These are phyloP conservation scores for Aspergillus sclerotiicarbonarius DNA, from an alignment of 495 filamentous ascomycete species.

Conservation along the genomic window DNA sequence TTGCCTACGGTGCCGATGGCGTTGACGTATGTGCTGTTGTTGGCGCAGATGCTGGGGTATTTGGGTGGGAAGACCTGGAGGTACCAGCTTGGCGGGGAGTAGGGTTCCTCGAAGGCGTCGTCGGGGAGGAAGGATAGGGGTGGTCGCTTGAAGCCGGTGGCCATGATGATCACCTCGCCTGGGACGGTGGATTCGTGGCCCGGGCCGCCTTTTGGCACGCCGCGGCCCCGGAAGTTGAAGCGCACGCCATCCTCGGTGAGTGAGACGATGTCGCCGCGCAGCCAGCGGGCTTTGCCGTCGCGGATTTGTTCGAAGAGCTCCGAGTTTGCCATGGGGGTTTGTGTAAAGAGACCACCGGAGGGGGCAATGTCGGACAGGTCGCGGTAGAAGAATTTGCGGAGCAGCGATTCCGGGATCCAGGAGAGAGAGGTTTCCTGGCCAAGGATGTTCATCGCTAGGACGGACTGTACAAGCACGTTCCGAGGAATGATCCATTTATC, in stretches of 20 bases:
- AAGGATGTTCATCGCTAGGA: constrained; percentile 75
- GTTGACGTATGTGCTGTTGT: constrained; percentile 81
- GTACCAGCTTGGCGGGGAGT: constrained; percentile 83
- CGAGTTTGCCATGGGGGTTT: constrained; percentile 83
- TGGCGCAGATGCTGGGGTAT: constrained; percentile 63
- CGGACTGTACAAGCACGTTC: constrained; percentile 68
- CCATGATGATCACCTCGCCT: constrained; percentile 78
- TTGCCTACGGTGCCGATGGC: constrained; percentile 79
- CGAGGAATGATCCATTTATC: constrained; percentile 92
- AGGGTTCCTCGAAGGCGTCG: constrained; percentile 66
- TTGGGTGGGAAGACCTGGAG: constrained; percentile 73
- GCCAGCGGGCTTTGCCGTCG: constrained; percentile 71
- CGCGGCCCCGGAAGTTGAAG: constrained; percentile 69
- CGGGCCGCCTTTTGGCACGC: constrained; percentile 70
- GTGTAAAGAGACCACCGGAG: constrained; percentile 65
- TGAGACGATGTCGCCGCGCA: constrained; percentile 72
- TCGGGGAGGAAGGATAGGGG: constrained; percentile 69
- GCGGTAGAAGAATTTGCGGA: constrained; percentile 80
- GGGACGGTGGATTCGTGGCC: constrained; percentile 60
- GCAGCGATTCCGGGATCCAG: constrained; percentile 73
- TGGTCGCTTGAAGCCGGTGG: constrained; percentile 77
- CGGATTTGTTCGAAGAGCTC: constrained; percentile 77
- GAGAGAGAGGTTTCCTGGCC: constrained; percentile 72
- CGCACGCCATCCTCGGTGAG: constrained; percentile 63
- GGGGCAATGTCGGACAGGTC: constrained; percentile 79